Base-by-base conservation (phyloP, 1,284 basidiomycete species). In the Ceratobasidium sp. region DNA sequence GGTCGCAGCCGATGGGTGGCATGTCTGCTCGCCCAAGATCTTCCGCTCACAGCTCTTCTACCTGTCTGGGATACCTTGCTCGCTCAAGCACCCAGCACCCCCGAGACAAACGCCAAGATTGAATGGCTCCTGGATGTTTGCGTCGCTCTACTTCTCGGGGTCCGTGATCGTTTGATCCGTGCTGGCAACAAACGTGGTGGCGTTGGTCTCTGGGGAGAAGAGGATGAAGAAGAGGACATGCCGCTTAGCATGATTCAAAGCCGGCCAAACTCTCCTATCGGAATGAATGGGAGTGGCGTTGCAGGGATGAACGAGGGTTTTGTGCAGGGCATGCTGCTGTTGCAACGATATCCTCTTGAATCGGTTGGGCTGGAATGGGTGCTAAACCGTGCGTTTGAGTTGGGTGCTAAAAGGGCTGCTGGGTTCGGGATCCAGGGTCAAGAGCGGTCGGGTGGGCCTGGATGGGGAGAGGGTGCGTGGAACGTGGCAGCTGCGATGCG, bases 11-110 rank as follows among this genome's bases (percentile, higher is more conserved):
- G 88, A 55, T 93, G 91, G 91, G 81, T 93, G 10, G 86, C 89
- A n/a, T 86, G 90, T 9, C 77, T 93, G 8, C 80, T 93, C 26
- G 85, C 89, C 0, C 91, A 92, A 76, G 90, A 91, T 0, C 78
- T 93, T 18, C 89, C 91, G 0, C 76, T 91, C 16, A 77, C 84
- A 1, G 84, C 86, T 4, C 82, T 91, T 6, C 81, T 90, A 34
- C 82, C 84, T 10, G 79, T 87, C 1, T 93, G 92, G 92, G 91
- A 93, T 77, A 84, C 85, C 1, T 76, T 93, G 3, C 89, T 92
- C 76, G 85, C 89, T 64, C 83, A 84, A 61, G 34, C 71, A 18
- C 75, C 75, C 18, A 65, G 59, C 39, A 73, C 73, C 5, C 74
- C 72, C 12, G 65, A 74, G 41, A 59, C 71, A 32, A 73, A 69